phyloP scores from a whole-genome alignment of 345 rosid species.

The Eucalyptus grandis region DNA sequence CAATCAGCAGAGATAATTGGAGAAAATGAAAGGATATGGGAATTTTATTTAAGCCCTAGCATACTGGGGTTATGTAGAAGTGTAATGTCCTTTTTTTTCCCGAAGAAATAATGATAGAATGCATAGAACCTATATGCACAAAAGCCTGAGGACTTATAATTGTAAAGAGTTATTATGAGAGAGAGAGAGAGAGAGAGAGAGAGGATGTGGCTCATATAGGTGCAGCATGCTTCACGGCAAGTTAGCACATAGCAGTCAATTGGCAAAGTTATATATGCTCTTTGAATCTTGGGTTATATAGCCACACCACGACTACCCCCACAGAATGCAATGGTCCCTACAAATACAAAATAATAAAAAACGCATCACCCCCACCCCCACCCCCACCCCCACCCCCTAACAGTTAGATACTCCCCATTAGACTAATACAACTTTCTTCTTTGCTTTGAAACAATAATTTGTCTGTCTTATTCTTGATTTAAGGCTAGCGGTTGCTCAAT shows the following conservation, averaged over 20 bases:
- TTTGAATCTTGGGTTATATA: not conserved
- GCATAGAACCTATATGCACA: not conserved
- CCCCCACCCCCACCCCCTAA: accelerated
- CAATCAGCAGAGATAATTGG: not conserved
- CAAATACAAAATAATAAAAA: not conserved
- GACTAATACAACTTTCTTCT: not conserved
- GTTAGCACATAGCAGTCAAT: not conserved
- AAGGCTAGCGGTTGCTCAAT: not conserved
- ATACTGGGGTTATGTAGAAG: not conserved
- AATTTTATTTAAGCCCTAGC: not conserved
- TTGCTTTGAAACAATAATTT: not conserved
- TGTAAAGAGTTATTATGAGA: not conserved
- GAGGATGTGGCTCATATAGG: not conserved
- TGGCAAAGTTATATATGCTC: not conserved
- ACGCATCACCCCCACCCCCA: accelerated
- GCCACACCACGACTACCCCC: not conserved
- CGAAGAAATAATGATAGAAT: not conserved
- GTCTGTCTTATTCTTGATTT: not conserved
- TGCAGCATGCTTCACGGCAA: not conserved
- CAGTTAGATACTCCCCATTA: not conserved
- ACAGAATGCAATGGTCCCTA: not conserved
- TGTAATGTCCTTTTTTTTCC: not conserved
- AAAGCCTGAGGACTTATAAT: not conserved
- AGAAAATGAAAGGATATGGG: not conserved
- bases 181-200: not conserved